Evolutionary conservation across 1,284 basidiomycete genomes (phyloP).

Genomic region (Apiotrichum siamense): DNA sequence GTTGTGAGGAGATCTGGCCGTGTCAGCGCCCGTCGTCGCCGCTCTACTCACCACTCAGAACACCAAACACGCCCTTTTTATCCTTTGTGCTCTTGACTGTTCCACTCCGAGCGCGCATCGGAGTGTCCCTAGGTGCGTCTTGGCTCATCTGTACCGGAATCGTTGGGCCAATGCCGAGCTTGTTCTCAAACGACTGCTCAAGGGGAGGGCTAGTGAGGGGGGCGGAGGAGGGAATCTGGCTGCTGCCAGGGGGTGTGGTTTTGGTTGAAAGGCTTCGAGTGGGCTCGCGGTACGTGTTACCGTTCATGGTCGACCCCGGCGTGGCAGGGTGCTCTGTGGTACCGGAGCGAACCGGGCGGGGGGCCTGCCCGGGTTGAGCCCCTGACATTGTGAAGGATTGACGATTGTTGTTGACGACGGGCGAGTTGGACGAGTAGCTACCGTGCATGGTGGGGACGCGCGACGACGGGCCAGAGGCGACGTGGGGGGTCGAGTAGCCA

Average conservation of each 20-base stretch:
- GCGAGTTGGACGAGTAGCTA: slow-evolving; percentile 36
- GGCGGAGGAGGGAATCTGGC: slow-evolving; percentile 19
- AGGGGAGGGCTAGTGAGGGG: slow-evolving; percentile 29
- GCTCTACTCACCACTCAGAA: slow-evolving; percentile 41
- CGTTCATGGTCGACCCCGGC: slow-evolving; percentile 5
- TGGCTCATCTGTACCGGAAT: slow-evolving; percentile 17
- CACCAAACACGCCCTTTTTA: slow-evolving; percentile 48
- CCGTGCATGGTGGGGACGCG: slow-evolving; percentile 15
- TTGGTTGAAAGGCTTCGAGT: slow-evolving; percentile 7
- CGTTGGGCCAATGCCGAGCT: slow-evolving; percentile 27
- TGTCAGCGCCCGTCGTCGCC: not conserved
- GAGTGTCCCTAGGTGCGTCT: slow-evolving; percentile 29
- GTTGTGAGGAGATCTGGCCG: slow-evolving; percentile 63
- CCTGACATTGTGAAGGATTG: slow-evolving; percentile 26
- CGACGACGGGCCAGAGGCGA: slow-evolving; percentile 10
- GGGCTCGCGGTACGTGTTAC: slow-evolving; percentile 15
- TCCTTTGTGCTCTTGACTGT: slow-evolving; percentile 47
- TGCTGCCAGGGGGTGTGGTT: slow-evolving; percentile 9
- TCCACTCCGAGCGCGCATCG: slow-evolving; percentile 41
- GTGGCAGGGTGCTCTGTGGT: slow-evolving; percentile 26
- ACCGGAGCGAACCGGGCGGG: slow-evolving; percentile 42
- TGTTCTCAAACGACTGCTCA: slow-evolving; percentile 35
- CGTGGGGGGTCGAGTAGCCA: slow-evolving; percentile 7
- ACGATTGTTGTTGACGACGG: slow-evolving; percentile 42
- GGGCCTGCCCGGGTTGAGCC: slow-evolving; percentile 19